These are phyloP conservation scores for Saccharomyces kudriavzevii DNA, from an alignment of 805 yeast species.

Conservation along the genomic window DNA sequence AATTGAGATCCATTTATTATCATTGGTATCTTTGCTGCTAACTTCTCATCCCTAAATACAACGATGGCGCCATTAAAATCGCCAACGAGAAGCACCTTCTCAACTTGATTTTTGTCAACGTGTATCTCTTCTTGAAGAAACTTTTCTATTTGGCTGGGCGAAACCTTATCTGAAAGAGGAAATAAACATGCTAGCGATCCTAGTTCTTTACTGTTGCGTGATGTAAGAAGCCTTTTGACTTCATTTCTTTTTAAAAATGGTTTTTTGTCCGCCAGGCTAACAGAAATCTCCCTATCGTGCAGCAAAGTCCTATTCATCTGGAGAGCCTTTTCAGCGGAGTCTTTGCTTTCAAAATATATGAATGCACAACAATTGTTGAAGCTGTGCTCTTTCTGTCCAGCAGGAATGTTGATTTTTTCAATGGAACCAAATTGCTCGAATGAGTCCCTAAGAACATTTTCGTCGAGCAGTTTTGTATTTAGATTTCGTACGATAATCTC, in stretches of 20 bases:
- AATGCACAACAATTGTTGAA: constrained; percentile 61
- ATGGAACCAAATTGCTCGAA: constrained; percentile 47
- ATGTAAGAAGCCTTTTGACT: constrained; percentile 24
- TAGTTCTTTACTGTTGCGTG: constrained; percentile 8
- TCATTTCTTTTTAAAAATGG: constrained; percentile 30
- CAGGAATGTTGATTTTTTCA: constrained; percentile 36
- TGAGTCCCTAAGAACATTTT: constrained; percentile 31
- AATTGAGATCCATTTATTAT: constrained; percentile 34
- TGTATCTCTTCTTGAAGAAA: constrained; percentile 10
- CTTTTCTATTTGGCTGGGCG: constrained; percentile 15
- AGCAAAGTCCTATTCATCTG: constrained; percentile 35
- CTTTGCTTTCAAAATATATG: constrained; percentile 38
- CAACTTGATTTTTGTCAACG: constrained; percentile 21
- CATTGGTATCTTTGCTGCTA: constrained; percentile 47
- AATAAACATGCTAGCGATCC: constrained; percentile 16
- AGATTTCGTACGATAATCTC: constrained; percentile 51
- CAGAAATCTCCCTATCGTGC: constrained; percentile 41
- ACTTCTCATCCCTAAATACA: constrained; percentile 34
- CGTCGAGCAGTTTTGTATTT: constrained; percentile 37
- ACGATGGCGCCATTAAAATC: constrained; percentile 43
- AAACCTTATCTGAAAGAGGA: constrained; percentile 25
- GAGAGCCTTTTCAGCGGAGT: constrained; percentile 43
- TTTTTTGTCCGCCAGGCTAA: constrained; percentile 40
- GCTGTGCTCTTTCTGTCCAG: constrained; percentile 13
- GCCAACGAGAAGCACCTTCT: constrained; percentile 39